phyloP scores from a whole-genome alignment of 805 yeast species.

The Metschnikowia kunwiensis region DNA sequence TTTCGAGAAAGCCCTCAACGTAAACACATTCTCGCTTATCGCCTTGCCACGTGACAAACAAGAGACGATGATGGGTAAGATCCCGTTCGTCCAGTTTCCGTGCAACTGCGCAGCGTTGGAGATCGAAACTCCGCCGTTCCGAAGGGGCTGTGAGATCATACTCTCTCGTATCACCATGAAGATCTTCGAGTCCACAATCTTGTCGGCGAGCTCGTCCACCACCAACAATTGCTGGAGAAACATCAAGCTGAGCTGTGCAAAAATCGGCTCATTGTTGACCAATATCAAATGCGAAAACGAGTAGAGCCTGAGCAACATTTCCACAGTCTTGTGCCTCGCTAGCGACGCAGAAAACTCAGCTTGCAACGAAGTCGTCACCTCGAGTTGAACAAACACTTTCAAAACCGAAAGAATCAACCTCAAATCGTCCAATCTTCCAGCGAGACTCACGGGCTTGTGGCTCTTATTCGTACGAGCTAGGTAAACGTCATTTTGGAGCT shows the following conservation, averaged over 20 bases:
- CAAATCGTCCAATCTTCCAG: conserved; percentile 61
- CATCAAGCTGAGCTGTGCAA: conserved; percentile 69
- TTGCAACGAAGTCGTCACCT: conserved; percentile 47
- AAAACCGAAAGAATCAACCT: conserved; percentile 61
- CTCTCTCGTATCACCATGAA: conserved; percentile 67
- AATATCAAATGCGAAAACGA: conserved; percentile 63
- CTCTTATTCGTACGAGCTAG: conserved; percentile 34
- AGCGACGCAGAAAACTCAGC: conserved; percentile 50
- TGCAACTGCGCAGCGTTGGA: conserved; percentile 56
- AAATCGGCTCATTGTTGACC: conserved; percentile 59
- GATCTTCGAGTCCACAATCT: conserved; percentile 60
- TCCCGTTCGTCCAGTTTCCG: conserved; percentile 81
- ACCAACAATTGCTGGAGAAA: conserved; percentile 67
- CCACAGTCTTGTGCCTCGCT: conserved; percentile 56
- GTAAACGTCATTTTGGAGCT: conserved; percentile 56
- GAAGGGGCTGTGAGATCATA: conserved; percentile 64
- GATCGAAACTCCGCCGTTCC: conserved; percentile 59
- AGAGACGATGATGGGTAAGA: conserved; percentile 63
- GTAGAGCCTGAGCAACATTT: conserved; percentile 60
- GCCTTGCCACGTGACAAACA: conserved; percentile 63
- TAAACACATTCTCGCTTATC: conserved; percentile 59
- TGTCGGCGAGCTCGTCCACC: conserved; percentile 61
- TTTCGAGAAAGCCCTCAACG: conserved; percentile 57
- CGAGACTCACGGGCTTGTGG: conserved; percentile 33
- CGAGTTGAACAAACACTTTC: conserved; percentile 51